Base-by-base conservation (phyloP, 768 basidiomycete species). In the Pisolithus marmoratus region DNA sequence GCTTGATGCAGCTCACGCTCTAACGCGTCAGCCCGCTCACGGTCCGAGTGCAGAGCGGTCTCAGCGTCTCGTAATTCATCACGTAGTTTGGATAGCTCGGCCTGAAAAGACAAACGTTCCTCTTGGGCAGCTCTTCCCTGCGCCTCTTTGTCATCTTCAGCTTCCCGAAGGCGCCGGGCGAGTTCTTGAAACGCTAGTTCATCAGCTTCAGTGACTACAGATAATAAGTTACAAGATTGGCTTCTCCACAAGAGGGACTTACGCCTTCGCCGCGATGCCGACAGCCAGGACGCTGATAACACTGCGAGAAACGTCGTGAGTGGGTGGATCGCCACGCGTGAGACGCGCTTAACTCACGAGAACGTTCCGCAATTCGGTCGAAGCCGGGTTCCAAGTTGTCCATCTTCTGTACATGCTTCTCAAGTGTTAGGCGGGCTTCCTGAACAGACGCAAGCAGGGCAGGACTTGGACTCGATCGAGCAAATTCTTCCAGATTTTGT, bases 341-440 rank as follows among this genome's bases (percentile, higher is more conserved):
- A 19, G 31, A 43, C n/a, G 36, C 17, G 7, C 40, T 24, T 17
- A 54, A 59, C 89, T 51, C 64, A 92, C 92, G 66, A 53, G 89
- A 90, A 45, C 87, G 81, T 64, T 94, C 90, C 3, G 89, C 87
- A 59, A 94, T 85, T 56, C 83, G 80, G 59, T 94, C 93, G 61
- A 96, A 94, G 2, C 86, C 85, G 1, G 79, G 65, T 64, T 90
- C 86, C 12, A 94, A 73, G 23, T 73, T 76, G 54, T 95, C 90
- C 83, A 96, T 89, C 66, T 83, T 85, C 29, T 66, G 69, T 40
- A 92, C 72, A 5, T 90, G 74, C 65, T 81, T 88, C 54, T 87
- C 83, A 31, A 96, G 70, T 3, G 79, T 72, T 5, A 61, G 55
- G 27, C 82, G 81, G 27, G 84, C 81, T 60, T 86, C 84, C 23